Evolutionary conservation across 257 asterid genomes (phyloP), one percentile per base, ranked within the genome.

Genomic region (Lithospermum erythrorhizon): DNA sequence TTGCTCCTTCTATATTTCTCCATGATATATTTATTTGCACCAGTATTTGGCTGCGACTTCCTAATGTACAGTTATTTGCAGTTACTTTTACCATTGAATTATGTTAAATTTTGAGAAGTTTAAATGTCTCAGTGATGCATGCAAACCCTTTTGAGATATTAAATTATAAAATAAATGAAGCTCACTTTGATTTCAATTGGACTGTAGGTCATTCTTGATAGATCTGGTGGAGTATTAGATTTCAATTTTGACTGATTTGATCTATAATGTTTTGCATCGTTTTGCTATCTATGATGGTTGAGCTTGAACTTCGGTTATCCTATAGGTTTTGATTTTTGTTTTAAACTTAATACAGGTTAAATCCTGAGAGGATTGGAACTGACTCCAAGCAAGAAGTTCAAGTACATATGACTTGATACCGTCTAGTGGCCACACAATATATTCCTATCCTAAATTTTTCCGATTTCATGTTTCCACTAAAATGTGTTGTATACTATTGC

Each of bases 331-430:
- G 4, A 54, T 35, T 14, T 67, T 30, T 61, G 64, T 59, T 23
- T 65, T 68, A 62, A 67, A 67, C 63, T 67, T 63, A 13, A 20
- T 75, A 48, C 87, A 93, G 98, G 75, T 74, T 89, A 65, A 93
- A 93, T 71, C 98, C 98, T 49, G 98, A 93, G 74, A 89, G 98
- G 69, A 82, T 89, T 58, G 97, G 95, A 18, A 97, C 97, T 73
- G 97, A 89, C 72, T 86, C 72, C 83, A 86, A 83, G 83, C 73
- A 83, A 72, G 98, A 93, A 80, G 76, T 86, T 77, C 98, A 91
- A 83, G 98, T 86, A 76, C 27, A 56, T 25, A 56, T 21, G 21
- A 45, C 35, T 67, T 55, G 7, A 37, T 52, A 41, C 21, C 55
- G 20, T 25, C 18, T 35, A 30, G 23, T 59, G 22, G 16, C 15